Base-by-base conservation (phyloP, 257 asterid species). In the Salvia rosmarinus region DNA sequence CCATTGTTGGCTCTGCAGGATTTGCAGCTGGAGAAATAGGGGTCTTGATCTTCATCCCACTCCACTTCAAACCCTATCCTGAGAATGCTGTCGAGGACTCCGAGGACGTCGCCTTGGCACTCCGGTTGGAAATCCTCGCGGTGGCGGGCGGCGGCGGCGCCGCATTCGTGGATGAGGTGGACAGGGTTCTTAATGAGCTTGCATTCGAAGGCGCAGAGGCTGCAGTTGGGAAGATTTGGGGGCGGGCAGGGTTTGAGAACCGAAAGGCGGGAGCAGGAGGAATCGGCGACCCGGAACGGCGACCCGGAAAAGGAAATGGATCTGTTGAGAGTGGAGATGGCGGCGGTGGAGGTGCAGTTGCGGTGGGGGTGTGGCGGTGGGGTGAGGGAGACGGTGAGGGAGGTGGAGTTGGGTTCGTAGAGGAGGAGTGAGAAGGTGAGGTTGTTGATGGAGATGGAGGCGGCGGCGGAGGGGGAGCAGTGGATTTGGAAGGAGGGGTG, bases 401-500 rank as follows among this genome's bases (percentile, higher is more conserved):
- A 80, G 46, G 92, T 66, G 72, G 96, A 72, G 80, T 79, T 77
- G 54, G 84, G 79, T 0, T 86, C 92, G 78, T 85, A 91, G n/a
- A 71, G 81, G 28, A 86, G 85, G 46, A 94, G 69, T 12, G 90
- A 79, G 82, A 85, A 91, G 0, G 87, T 57, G 71, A 82, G 37
- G 52, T 79, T 78, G 74, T 87, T 86, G 71, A 94, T 75, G 73
- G 88, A 76, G 21, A 94, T 85, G 73, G 85, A 30, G 78, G 99
- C 88, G 82, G 66, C 74, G 57, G 84, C 47, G 52, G 78, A 42
- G 5, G 81, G 39, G 0, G 63, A 39, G 85, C 99, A 94, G 52
- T 25, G 86, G 81, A 94, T 61, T 79, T 86, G 99, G 83, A 94
- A 94, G 0, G 83, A 83, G 13, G 99, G 99, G 82, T 94, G 99